A percentile compares a stretch with the other conserved stretches of the same genome.
phyloP scores from a whole-genome alignment of 441 rosid species.

The Gossypium schwendimanii region DNA sequence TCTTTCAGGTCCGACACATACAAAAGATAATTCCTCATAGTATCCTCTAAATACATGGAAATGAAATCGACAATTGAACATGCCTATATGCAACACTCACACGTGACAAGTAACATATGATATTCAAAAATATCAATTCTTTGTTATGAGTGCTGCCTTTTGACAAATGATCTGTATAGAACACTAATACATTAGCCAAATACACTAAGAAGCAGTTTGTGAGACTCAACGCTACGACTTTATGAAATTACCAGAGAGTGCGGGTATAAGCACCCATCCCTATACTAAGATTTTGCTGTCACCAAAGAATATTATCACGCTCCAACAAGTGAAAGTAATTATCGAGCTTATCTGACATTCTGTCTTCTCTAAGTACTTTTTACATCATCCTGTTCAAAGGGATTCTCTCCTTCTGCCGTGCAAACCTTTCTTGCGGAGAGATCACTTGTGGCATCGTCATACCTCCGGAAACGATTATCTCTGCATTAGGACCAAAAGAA shows the following conservation, averaged over 20 bases:
- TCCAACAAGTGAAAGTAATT: conserved; percentile 4
- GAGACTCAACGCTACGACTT: not conserved
- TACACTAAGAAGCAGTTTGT: not conserved
- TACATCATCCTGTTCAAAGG: conserved; percentile 43
- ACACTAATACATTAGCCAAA: not conserved
- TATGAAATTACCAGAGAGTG: not conserved
- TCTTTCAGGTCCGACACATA: no score
- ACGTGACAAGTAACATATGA: not conserved
- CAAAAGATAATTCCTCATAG: no score
- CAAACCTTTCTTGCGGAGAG: conserved; percentile 36
- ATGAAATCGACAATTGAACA: not conserved
- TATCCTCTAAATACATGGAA: no score
- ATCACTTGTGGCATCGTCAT: conserved; percentile 73
- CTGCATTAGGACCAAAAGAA: conserved; percentile 26
- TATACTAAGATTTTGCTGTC: conserved; percentile 20
- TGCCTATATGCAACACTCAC: not conserved
- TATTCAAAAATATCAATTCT: not conserved
- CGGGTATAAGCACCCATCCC: not conserved
- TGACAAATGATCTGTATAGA: not conserved
- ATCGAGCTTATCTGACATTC: not conserved
- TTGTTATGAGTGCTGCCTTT: not conserved
- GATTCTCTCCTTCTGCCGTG: conserved; percentile 38
- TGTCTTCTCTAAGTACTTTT: conserved; percentile 13
- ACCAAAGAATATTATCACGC: conserved; percentile 12
- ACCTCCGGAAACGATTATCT: conserved; percentile 63